Conservation (phyloP, 2,329 filamentous ascomycete species). For the Zymoseptoria brevis region DNA sequence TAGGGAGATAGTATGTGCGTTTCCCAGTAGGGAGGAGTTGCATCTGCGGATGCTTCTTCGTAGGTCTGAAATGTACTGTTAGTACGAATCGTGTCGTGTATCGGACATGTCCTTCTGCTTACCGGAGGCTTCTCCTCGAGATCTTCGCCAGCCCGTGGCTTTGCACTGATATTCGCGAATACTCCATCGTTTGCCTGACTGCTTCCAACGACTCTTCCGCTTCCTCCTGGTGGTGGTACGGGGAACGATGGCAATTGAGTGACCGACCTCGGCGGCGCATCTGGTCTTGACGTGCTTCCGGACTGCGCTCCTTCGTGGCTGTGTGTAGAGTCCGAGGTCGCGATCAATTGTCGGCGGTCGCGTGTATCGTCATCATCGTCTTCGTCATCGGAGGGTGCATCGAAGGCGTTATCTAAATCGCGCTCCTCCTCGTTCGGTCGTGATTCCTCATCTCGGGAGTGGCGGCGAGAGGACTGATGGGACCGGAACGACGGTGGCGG, state of each 20-base stretch:
- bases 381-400: conserved; percentile 55
- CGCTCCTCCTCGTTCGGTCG: conserved; percentile 56
- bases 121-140: conserved; percentile 80
- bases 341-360: conserved; percentile 75
- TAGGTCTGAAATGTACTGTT: conserved; percentile 60
- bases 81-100: background rate
- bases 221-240: conserved; percentile 29
- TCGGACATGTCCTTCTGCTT: conserved; percentile 36
- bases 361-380: conserved; percentile 64
- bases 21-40: conserved; percentile 97
- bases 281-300: conserved; percentile 21
- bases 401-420: conserved; percentile 88
- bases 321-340: conserved; percentile 6
- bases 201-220: conserved; percentile 56
- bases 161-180: conserved; percentile 88
- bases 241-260: conserved; percentile 49
- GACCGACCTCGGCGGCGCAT: conserved; percentile 39
- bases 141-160: conserved; percentile 73
- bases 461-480: conserved; percentile 61
- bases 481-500: conserved; percentile 79
- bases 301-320: conserved; percentile 10
- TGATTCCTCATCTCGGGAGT: conserved; percentile 45
- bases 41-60: conserved; percentile 94
- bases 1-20: conserved; percentile 94
- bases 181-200: conserved; percentile 79